phyloP scores from a whole-genome alignment of 2,329 filamentous ascomycete genomes.

The Blastomyces silverae region DNA sequence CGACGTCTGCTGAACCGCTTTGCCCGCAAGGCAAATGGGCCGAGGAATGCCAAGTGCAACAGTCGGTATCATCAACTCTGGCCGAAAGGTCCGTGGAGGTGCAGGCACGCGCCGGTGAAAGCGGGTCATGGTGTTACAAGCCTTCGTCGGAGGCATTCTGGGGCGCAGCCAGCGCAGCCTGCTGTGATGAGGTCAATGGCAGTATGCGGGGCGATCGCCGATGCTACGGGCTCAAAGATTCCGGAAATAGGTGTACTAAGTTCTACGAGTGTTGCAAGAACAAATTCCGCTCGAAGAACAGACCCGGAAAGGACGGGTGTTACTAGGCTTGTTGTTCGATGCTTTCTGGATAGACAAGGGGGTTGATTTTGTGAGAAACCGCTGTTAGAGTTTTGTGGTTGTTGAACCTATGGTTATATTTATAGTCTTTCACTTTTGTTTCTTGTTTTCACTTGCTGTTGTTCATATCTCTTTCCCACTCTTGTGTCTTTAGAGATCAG shows the following conservation, averaged over 20 bases:
- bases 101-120: neutral
- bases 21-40: conserved; percentile 7
- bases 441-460: neutral
- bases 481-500: neutral
- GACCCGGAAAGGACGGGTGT: conserved; percentile 1
- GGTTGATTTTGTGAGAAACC: neutral
- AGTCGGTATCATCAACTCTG: neutral
- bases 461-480: neutral
- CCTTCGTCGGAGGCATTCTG: conserved; percentile 4
- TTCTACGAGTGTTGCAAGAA: conserved; percentile 7
- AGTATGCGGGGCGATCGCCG: conserved; percentile 6
- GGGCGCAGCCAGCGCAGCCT: conserved; percentile 5
- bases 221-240: conserved; percentile 3
- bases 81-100: neutral
- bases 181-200: conserved; percentile 1
- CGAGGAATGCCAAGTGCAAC: conserved; percentile 4
- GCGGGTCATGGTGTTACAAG: conserved; percentile 9
- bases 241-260: neutral
- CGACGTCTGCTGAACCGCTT: neutral
- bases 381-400: neutral
- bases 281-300: conserved; percentile 1
- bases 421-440: neutral
- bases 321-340: neutral
- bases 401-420: neutral
- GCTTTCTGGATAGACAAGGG: neutral